phyloP scores from a whole-genome alignment of 148 eudicot genomes.

The Mesembryanthemum crystallinum region DNA sequence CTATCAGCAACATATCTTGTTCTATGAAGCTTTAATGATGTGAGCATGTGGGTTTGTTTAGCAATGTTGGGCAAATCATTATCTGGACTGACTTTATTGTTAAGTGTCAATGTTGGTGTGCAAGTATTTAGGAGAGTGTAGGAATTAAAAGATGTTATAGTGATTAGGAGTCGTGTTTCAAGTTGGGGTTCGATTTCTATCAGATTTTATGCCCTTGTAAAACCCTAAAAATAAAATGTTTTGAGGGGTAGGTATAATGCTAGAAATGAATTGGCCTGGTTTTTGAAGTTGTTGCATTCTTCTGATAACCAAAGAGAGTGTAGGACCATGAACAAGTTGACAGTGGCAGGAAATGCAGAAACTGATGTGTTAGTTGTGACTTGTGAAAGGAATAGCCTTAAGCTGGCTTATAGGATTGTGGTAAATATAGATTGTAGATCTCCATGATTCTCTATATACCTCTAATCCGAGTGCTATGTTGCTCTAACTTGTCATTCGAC shows the following conservation, averaged over 20 bases:
- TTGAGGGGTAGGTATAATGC: not conserved
- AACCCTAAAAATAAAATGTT: not conserved
- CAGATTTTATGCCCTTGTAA: too few relatives aligned
- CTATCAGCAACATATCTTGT: constrained; percentile 30
- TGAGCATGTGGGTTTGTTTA: constrained; percentile 25
- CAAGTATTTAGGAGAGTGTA: not conserved
- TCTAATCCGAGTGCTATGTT: not conserved
- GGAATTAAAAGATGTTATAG: too few relatives aligned
- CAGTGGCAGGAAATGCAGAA: not conserved
- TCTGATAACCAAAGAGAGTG: not conserved
- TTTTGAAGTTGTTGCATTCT: not conserved
- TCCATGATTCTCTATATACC: not conserved
- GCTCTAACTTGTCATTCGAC: not conserved
- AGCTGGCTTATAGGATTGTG: not conserved
- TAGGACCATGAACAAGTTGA: not conserved
- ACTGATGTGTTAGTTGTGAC: not conserved
- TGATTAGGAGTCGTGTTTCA: too few relatives aligned
- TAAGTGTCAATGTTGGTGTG: not conserved
- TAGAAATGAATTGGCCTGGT: not conserved
- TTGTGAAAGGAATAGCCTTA: constrained; percentile 5
- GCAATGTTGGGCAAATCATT: constrained; percentile 14
- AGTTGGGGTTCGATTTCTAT: too few relatives aligned
- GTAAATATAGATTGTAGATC: too few relatives aligned
- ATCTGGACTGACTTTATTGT: not conserved
- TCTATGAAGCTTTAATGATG: constrained; percentile 26